Percentiles rank a stretch among this genome's conserved stretches.
Conservation (phyloP, 345 rosid genomes). For the Kandelia obovata region DNA sequence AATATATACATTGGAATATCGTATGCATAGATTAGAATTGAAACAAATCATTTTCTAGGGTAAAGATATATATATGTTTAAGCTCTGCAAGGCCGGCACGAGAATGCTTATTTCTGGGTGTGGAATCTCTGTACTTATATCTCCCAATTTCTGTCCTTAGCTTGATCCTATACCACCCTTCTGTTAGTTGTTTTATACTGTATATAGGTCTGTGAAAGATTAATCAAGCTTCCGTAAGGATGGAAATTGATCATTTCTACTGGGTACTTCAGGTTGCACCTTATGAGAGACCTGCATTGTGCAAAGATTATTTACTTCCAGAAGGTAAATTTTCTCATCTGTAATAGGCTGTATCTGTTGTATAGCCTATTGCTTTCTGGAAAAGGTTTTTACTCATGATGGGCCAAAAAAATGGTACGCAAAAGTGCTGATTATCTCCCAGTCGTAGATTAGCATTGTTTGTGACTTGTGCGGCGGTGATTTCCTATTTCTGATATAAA, state of each 20-base stretch:
- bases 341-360: not conserved
- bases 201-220: not conserved
- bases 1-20: not conserved
- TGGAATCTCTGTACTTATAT: not conserved
- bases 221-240: not conserved
- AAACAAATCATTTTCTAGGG: not conserved
- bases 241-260: not conserved
- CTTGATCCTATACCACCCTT: too few species aligned
- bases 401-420: not conserved
- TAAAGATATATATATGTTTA: not conserved
- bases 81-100: not conserved
- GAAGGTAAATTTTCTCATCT: constrained; percentile 45
- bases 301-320: constrained; percentile 83
- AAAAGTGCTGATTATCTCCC: not conserved
- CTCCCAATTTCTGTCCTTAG: not conserved
- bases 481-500: not conserved
- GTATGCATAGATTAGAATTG: not conserved
- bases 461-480: not conserved
- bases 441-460: not conserved
- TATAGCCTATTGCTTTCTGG: not conserved
- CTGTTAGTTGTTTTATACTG: not conserved
- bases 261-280: constrained; percentile 59
- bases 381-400: not conserved
- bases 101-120: not conserved
- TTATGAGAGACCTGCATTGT: constrained; percentile 87